Percentiles rank a stretch among this genome's conserved stretches.
These are phyloP conservation scores for Talaromyces atroroseus DNA, from an alignment of 2,329 filamentous ascomycete genomes.

Conservation along the genomic window DNA sequence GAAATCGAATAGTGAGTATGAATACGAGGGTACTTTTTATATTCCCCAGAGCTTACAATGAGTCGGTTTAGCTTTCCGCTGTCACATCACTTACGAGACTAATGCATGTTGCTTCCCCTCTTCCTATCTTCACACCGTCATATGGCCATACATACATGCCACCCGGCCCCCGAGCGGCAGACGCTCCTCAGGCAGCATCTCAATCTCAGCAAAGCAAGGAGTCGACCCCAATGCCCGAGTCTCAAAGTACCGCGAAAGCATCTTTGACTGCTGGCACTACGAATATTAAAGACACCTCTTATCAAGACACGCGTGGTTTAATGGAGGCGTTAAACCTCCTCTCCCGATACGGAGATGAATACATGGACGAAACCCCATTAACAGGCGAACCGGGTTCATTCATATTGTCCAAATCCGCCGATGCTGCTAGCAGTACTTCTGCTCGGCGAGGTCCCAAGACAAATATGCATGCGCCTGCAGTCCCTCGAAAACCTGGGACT, in stretches of 20 bases:
- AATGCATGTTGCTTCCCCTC: conserved; percentile 47
- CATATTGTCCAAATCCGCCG: conserved; percentile 45
- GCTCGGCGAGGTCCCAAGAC: conserved; percentile 17
- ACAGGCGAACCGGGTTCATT: conserved; percentile 60
- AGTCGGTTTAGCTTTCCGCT: conserved; percentile 44
- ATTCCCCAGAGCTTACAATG: neutral
- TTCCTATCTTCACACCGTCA: conserved; percentile 55
- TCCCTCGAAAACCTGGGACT: conserved; percentile 21
- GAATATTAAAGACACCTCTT: conserved; percentile 18
- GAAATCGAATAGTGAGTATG: conserved; percentile 47
- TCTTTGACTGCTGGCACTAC: conserved; percentile 6
- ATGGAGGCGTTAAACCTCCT: conserved; percentile 48
- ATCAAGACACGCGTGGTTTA: conserved; percentile 37
- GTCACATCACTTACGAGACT: conserved; percentile 53
- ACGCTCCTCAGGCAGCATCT: conserved; percentile 23
- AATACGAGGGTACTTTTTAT: neutral
- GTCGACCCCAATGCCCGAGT: conserved; percentile 42
- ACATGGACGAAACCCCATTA: conserved; percentile 59
- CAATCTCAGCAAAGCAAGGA: conserved; percentile 40
- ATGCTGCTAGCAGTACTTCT: conserved; percentile 19
- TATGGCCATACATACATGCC: conserved; percentile 57
- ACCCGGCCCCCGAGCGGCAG: conserved; percentile 39
- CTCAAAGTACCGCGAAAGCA: conserved; percentile 25
- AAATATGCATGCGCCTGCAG: conserved; percentile 13
- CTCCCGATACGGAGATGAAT: conserved; percentile 54